Evolutionary conservation across 2,329 filamentous ascomycete genomes (phyloP).

Genomic region (Camptophora hylomeconis): DNA sequence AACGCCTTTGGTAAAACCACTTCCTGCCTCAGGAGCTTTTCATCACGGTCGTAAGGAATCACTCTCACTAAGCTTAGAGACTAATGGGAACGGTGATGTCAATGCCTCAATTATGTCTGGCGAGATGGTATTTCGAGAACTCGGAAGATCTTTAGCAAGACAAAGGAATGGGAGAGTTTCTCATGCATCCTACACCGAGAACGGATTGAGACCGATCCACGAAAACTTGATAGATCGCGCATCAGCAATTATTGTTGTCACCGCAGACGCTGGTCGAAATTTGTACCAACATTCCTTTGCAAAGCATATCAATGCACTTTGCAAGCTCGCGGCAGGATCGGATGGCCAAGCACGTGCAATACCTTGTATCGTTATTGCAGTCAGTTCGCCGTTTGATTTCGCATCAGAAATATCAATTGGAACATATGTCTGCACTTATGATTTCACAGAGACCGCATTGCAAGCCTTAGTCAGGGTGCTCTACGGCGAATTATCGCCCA

Average conservation of each 20-base stretch:
- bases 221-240: slow-evolving; percentile 85
- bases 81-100: slow-evolving; percentile 41
- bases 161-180: slow-evolving; percentile 75
- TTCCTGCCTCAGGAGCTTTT: slow-evolving; percentile 79
- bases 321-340: slow-evolving; percentile 33
- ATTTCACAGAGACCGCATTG: slow-evolving; percentile 88
- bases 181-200: slow-evolving; percentile 90
- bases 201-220: slow-evolving; percentile 81
- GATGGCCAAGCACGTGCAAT: slow-evolving; percentile 47
- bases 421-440: slow-evolving; percentile 89
- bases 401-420: slow-evolving; percentile 82
- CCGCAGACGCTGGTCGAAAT: slow-evolving; percentile 87
- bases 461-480: slow-evolving; percentile 70
- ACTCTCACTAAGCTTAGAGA: slow-evolving; percentile 30
- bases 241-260: slow-evolving; percentile 77
- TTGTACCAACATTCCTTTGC: slow-evolving; percentile 89
- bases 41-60: slow-evolving; percentile 38
- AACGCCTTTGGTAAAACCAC: slow-evolving; percentile 77
- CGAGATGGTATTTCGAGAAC: slow-evolving; percentile 80
- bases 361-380: slow-evolving; percentile 77
- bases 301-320: slow-evolving; percentile 93
- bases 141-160: slow-evolving; percentile 76
- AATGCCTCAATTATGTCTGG: slow-evolving; percentile 68
- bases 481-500: slow-evolving; percentile 57
- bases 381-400: slow-evolving; percentile 94